Conservation (phyloP, 306 rosid species). For the Cicer pinnatifidum region DNA sequence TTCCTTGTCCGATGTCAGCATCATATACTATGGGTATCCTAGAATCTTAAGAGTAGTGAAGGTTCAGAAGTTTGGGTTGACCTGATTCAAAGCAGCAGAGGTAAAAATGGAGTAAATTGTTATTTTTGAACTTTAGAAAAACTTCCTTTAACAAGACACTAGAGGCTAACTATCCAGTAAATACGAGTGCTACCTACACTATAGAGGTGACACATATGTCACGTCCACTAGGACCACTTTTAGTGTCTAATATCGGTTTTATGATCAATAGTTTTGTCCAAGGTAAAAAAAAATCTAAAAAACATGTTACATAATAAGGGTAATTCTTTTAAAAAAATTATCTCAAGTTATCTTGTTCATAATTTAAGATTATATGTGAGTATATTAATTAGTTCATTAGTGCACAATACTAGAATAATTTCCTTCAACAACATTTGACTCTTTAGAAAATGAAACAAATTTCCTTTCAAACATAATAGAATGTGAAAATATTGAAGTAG, state of each 20-base stretch:
- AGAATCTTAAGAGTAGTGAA: neutral
- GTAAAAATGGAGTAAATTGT: neutral
- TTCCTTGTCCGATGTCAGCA: neutral
- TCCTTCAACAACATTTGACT: constrained; percentile 4
- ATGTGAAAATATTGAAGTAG: constrained; percentile 17
- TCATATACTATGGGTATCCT: neutral
- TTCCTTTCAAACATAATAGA: constrained; percentile 20
- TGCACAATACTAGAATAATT: neutral
- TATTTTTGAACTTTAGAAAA: neutral
- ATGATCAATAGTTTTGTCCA: neutral
- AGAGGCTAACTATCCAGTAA: neutral
- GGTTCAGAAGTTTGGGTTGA: constrained; percentile 8
- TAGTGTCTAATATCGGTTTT: neutral
- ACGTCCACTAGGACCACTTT: neutral
- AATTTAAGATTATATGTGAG: neutral
- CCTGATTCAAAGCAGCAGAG: neutral
- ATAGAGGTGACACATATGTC: neutral
- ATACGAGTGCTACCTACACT: neutral
- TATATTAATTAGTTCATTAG: neutral
- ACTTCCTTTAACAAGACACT: neutral
- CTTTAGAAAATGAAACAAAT: constrained; percentile 35
- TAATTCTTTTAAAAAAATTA: neutral
- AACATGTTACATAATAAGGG: neutral
- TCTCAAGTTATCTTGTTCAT: neutral
- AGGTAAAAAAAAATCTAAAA: neutral